phyloP scores from a whole-genome alignment of 2,329 filamentous ascomycete genomes.

The Monilinia laxa region DNA sequence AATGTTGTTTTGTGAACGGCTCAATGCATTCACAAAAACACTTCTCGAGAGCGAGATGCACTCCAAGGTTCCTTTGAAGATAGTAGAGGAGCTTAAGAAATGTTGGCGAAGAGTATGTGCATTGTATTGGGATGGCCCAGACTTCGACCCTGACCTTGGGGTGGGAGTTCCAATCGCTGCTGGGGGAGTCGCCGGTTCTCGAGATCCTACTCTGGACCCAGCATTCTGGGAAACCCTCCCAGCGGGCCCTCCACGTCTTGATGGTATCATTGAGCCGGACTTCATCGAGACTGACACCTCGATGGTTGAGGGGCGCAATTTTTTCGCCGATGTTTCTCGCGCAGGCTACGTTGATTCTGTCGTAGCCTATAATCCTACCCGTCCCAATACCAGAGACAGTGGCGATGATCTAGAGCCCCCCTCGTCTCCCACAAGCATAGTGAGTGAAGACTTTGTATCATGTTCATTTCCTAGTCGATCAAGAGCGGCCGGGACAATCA shows the following conservation, averaged over 20 bases:
- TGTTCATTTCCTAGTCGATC: slow-evolving; percentile 61
- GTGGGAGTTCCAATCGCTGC: slow-evolving; percentile 69
- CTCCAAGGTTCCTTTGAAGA: slow-evolving; percentile 68
- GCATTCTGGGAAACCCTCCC: slow-evolving; percentile 50
- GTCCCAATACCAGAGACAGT: slow-evolving; percentile 10
- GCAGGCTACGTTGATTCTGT: slow-evolving; percentile 51
- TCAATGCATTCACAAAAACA: slow-evolving; percentile 68
- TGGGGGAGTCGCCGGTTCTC: slow-evolving; percentile 67
- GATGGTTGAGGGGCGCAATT: slow-evolving; percentile 42
- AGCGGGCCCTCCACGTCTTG: slow-evolving; percentile 48
- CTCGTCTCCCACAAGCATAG: slow-evolving; percentile 56
- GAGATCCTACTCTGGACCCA: slow-evolving; percentile 56
- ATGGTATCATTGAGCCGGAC: slow-evolving; percentile 43
- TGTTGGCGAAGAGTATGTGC: slow-evolving; percentile 93
- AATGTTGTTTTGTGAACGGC: slow-evolving; percentile 72
- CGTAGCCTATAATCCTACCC: slow-evolving; percentile 39
- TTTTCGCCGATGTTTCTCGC: slow-evolving; percentile 49
- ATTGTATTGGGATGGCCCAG: slow-evolving; percentile 79
- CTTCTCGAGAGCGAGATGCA: slow-evolving; percentile 47
- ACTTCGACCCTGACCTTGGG: slow-evolving; percentile 60
- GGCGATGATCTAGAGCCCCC: slow-evolving; percentile 38
- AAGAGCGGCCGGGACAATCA: slow-evolving; percentile 45
- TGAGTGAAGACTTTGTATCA: slow-evolving; percentile 60
- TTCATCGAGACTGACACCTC: slow-evolving; percentile 35
- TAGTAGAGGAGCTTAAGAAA: slow-evolving; percentile 90